A percentile compares a stretch with the other conserved stretches of the same genome.
These are phyloP conservation scores for Carex sylvatica DNA, from an alignment of 202 grass and related monocot genomes.

Conservation along the genomic window DNA sequence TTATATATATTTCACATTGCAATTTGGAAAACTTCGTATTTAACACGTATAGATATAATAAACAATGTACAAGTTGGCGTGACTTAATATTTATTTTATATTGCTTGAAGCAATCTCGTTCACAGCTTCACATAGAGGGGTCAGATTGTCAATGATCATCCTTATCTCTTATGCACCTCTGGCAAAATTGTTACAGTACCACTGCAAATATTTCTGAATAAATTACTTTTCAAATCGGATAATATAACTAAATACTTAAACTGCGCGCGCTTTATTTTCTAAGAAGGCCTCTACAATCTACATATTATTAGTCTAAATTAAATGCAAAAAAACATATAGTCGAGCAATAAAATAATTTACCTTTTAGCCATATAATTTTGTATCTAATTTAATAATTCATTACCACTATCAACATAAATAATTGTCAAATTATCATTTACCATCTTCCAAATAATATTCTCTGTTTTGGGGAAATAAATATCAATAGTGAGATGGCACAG, in stretches of 20 bases:
- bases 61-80: neutral
- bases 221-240: neutral
- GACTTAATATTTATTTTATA: slow-evolving; percentile 8
- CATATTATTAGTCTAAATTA: neutral
- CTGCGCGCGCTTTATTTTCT: neutral
- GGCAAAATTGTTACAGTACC: too few relatives aligned
- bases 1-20: neutral
- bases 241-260: neutral
- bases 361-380: neutral
- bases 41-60: neutral
- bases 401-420: neutral
- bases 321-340: neutral
- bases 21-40: neutral
- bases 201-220: neutral
- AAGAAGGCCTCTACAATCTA: neutral
- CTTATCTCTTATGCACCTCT: slow-evolving; percentile 7
- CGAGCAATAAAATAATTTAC: neutral
- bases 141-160: neutral
- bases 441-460: neutral
- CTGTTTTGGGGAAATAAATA: neutral
- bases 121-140: neutral
- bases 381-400: neutral
- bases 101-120: neutral
- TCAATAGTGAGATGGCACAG: neutral
- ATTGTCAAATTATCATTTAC: neutral